Evolutionary conservation across 192 early-diverging fungal genomes (phyloP), one percentile per base, ranked within the genome.

Genomic region (Backusella mclennaniae): DNA sequence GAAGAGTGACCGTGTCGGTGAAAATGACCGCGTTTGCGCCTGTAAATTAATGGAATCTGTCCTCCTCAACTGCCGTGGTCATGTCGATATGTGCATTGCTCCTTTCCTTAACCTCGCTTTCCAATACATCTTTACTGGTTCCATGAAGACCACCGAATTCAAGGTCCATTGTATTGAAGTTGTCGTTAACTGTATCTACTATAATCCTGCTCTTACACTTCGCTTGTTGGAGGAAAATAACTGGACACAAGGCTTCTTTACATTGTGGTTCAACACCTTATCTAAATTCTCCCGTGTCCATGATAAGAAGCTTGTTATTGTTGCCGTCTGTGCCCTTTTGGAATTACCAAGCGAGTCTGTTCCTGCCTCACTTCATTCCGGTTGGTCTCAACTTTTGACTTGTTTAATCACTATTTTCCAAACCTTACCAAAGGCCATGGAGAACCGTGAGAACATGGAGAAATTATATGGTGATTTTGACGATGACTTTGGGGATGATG

Each of bases 251-350:
- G 87, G 88, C 6, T 92, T 97, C 82, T 95, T 97, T 74, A 88
- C 86, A n/a, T 82, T 88, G 33, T 94, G 96, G 91, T 91, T 95
- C 81, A 80, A 87, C 56, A 87, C 88, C 66, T 74, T 95, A 26
- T 83, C 87, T 75, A 90, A 90, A 73, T 95, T 98, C 77, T 78
- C 86, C 67, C 72, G 96, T 69, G 96, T 98, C 17, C 93, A 96
- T 84, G 96, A 98, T 83, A 97, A 96, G 88, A 96, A 96, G 85
- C 89, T 98, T n/a, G 88, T 90, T 14, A 93, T 98, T 68, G 79
- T 96, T 33, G 89, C 95, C 0, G 82, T 98, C 23, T 92, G 90
- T 71, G 79, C 93, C 0, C 79, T 98, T 11, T 75, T 98, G 53
- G 87, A 87, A 35, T 80, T 96, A 8, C 94, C 95, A 7, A 75